Conservation (phyloP, 441 rosid genomes). For the Arabidopsis lyrata region DNA sequence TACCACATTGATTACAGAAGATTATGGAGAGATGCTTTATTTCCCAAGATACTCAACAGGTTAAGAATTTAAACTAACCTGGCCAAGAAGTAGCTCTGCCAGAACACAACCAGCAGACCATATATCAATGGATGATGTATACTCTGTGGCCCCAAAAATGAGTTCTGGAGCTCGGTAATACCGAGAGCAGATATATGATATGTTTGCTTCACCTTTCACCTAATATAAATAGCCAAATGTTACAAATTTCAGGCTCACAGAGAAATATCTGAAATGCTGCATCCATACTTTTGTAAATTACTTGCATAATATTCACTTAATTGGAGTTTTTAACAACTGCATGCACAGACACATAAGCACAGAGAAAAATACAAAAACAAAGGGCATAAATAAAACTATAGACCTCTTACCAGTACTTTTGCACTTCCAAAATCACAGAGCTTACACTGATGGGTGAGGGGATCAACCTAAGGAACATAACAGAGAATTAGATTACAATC, state of each 20-base stretch:
- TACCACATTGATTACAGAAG: slow-evolving; percentile 5
- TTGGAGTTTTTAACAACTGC: background rate
- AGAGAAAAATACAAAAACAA: background rate
- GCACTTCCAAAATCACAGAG: slow-evolving; percentile 85
- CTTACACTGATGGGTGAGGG: slow-evolving; percentile 78
- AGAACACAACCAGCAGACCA: slow-evolving; percentile 89
- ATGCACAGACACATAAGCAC: background rate
- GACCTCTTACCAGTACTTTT: slow-evolving; percentile 66
- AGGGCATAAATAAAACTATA: background rate
- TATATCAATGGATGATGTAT: slow-evolving; percentile 73
- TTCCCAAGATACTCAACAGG: background rate
- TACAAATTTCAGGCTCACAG: slow-evolving; percentile 7
- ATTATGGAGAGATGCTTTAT: background rate
- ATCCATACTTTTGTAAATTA: background rate
- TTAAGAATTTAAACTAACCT: slow-evolving; percentile 48
- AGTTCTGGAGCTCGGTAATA: slow-evolving; percentile 83
- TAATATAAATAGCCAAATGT: slow-evolving; percentile 37
- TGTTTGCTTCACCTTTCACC: slow-evolving; percentile 74
- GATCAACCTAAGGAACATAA: slow-evolving; percentile 59
- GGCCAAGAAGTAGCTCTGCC: slow-evolving; percentile 82
- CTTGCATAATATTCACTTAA: background rate
- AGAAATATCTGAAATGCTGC: background rate
- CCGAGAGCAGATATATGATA: slow-evolving; percentile 77
- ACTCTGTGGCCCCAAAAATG: slow-evolving; percentile 75
- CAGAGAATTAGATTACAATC: slow-evolving; percentile 22